Evolutionary conservation across 805 yeast species (phyloP), one percentile per base, ranked within the genome.

Genomic region (Blastobotrys terrestris): DNA sequence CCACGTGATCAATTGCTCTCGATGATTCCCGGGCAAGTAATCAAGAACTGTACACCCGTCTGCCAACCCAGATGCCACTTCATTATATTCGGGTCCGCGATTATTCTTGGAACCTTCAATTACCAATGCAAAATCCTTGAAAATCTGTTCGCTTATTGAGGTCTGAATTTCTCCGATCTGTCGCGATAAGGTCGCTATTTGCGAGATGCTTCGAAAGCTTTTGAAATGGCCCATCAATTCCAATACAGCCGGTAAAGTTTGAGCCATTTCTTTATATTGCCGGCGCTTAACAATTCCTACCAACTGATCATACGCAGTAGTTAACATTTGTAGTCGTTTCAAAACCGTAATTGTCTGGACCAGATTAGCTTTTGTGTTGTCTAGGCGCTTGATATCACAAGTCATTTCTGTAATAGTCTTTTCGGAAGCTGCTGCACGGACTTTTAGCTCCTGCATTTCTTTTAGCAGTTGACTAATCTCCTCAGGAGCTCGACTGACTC

Each of bases 281-380:
- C 77, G 74, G 11, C 71, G 72, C 19, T 73, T 68, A 1, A 78
- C 71, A 49, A 79, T 71, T 4, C 68, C 63, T 15, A 75, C 75
- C 46, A 89, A 74, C 56, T 80, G 79, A 43, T 81, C 82, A 65
- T 82, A 83, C 2, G 95, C 91, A 18, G 80, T 82, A 4, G 87
- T 77, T 48, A 94, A 74, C 87, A 91, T 91, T 63, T 90, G 95
- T 40, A 94, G 73, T 56, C 96, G 77, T 62, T 92, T 87, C 59
- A 92, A 74, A 39, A 90, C 82, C 1, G 95, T 88, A 87, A 94
- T 87, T 8, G 94, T 81, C 22, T 81, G 74, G 1, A 89, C 91
- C 48, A 94, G 72, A 66, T 94, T 94, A 64, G 80, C 81, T 72
- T 94, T 94, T 39, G 91, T 83, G 49, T 79, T 80, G 67, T 94